Evolutionary conservation across 225 moss, liverwort and hornwort genomes (phyloP).

Genomic region (Marchantia paleacea): DNA sequence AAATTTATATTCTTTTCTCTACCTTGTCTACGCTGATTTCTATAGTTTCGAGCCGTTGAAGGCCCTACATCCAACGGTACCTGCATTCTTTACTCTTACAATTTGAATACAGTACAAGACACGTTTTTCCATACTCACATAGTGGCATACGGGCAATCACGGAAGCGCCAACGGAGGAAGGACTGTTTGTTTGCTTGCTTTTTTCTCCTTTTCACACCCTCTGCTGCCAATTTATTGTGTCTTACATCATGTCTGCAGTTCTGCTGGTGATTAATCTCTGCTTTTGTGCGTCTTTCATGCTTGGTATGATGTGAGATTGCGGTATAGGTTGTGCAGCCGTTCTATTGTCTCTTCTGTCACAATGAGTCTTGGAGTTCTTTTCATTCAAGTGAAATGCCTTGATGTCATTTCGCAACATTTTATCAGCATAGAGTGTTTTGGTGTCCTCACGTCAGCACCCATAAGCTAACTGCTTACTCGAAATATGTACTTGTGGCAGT

Average conservation of each 20-base stretch:
- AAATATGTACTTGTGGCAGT: too few species aligned
- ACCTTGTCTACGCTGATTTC: background rate
- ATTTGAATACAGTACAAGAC: background rate
- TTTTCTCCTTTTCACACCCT: background rate
- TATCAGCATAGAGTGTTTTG: too few species aligned
- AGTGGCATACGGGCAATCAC: background rate
- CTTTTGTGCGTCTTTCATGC: background rate
- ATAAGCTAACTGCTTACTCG: too few species aligned
- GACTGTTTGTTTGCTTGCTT: background rate
- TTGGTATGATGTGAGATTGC: background rate
- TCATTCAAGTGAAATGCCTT: too few species aligned
- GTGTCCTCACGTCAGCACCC: too few species aligned
- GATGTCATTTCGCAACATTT: too few species aligned
- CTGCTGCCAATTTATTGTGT: background rate
- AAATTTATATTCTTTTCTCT: background rate
- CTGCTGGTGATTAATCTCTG: background rate
- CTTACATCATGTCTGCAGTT: background rate
- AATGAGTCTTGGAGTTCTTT: too few species aligned
- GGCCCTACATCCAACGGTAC: background rate
- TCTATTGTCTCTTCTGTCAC: too few species aligned
- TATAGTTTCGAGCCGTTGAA: background rate
- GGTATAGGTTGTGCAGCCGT: too few species aligned
- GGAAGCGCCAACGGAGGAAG: background rate
- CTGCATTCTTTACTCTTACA: background rate
- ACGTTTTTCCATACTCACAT: background rate